Conservation (phyloP, 257 asterid species). For the Cynanchum wilfordii region DNA sequence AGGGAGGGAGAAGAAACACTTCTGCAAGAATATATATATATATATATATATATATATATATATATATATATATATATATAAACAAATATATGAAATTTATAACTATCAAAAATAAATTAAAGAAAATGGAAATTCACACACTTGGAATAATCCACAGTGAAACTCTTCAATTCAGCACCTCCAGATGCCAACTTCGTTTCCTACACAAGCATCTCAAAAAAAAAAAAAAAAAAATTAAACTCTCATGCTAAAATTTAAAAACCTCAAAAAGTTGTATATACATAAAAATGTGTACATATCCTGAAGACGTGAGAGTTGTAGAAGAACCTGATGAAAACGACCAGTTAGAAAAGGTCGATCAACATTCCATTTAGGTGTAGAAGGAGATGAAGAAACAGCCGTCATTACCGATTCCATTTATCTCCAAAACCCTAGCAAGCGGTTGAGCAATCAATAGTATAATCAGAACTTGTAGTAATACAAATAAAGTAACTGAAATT, state of each 20-base stretch:
- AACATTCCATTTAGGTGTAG: slow-evolving; percentile 69
- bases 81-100: background rate
- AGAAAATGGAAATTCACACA: slow-evolving; percentile 18
- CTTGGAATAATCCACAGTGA: slow-evolving; percentile 40
- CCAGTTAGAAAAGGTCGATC: slow-evolving; percentile 82
- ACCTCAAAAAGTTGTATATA: background rate
- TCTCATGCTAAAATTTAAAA: background rate
- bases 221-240: background rate
- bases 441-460: background rate
- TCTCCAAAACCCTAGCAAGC: background rate
- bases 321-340: slow-evolving; percentile 55
- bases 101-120: background rate
- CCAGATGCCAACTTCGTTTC: slow-evolving; percentile 43
- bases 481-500: background rate
- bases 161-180: slow-evolving; percentile 39
- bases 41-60: no score
- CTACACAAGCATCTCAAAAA: slow-evolving; percentile 23
- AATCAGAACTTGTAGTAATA: background rate
- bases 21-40: no score
- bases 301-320: background rate
- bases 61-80: background rate
- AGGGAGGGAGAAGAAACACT: background rate
- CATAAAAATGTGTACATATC: background rate
- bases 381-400: slow-evolving; percentile 29
- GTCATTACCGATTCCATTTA: slow-evolving; percentile 1